These are phyloP conservation scores for Ganoderma multipileum DNA, from an alignment of 1,284 basidiomycete species.

Conservation along the genomic window DNA sequence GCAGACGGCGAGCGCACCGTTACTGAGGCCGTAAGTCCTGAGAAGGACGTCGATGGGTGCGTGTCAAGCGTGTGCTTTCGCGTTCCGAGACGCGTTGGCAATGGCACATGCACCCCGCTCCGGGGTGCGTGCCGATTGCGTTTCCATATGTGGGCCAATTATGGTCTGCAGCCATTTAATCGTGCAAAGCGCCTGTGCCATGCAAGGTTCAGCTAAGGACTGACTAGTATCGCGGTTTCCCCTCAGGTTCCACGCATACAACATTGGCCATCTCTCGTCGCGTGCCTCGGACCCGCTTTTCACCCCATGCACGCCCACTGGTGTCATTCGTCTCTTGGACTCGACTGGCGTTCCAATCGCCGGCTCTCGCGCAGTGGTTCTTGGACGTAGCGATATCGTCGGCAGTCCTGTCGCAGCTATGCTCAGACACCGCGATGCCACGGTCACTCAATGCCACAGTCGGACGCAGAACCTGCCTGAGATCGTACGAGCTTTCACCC, in stretches of 20 bases:
- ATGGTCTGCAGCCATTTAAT: not conserved
- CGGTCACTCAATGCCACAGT: constrained; percentile 98
- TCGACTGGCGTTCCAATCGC: constrained; percentile 78
- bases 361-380: constrained; percentile 88
- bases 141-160: not conserved
- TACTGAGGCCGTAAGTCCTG: constrained; percentile 92
- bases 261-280: constrained; percentile 95
- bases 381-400: constrained; percentile 98
- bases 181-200: not conserved
- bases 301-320: constrained; percentile 95
- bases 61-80: constrained; percentile 30
- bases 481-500: constrained; percentile 58
- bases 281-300: constrained; percentile 92
- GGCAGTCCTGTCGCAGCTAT: constrained; percentile 95
- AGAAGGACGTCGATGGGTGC: constrained; percentile 97
- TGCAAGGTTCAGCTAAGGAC: not conserved
- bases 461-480: constrained; percentile 83
- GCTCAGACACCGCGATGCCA: constrained; percentile 91
- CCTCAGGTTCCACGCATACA: constrained; percentile 94
- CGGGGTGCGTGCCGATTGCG: not conserved
- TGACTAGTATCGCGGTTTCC: not conserved
- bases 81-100: not conserved
- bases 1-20: constrained; percentile 89
- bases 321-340: constrained; percentile 91
- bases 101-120: constrained; percentile 5